Evolutionary conservation across 306 rosid species (phyloP).

Genomic region (Astragalus glycyphyllos): DNA sequence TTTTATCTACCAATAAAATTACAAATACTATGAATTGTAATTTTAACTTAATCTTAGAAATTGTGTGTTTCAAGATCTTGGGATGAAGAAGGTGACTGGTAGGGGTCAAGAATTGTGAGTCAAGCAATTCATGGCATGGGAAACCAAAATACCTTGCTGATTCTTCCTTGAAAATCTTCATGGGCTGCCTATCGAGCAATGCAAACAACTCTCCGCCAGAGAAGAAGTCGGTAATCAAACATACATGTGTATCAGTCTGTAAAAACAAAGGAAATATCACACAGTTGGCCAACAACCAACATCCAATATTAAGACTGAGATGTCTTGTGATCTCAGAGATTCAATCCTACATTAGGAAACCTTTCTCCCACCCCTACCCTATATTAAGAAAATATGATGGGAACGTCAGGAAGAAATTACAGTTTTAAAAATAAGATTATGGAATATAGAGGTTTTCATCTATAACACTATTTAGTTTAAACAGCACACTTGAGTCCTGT

Average conservation of each 20-base stretch:
- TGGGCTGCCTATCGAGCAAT: slow-evolving; percentile 90
- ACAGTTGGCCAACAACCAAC: not conserved
- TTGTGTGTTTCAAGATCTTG: no score
- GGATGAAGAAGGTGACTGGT: no score
- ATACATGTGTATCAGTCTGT: slow-evolving; percentile 88
- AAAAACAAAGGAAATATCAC: slow-evolving; percentile 48
- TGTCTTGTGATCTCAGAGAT: not conserved
- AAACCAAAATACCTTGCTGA: slow-evolving; percentile 71
- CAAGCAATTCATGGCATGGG: slow-evolving; percentile 14
- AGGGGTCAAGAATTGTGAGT: no score
- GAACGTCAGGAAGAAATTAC: not conserved
- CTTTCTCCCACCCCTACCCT: not conserved
- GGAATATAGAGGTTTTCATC: not conserved
- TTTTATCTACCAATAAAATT: no score
- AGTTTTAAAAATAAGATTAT: no score
- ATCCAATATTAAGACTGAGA: not conserved
- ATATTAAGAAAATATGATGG: not conserved
- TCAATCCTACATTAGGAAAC: no score
- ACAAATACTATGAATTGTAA: no score
- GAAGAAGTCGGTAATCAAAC: slow-evolving; percentile 91
- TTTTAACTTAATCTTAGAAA: no score
- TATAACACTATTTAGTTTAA: slow-evolving; percentile 27
- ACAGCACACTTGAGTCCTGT: not conserved
- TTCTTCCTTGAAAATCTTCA: slow-evolving; percentile 88
- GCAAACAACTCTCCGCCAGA: slow-evolving; percentile 94